These are phyloP conservation scores for Magnusiomyces suaveolens DNA, from an alignment of 1,139 yeast genomes.

Conservation along the genomic window DNA sequence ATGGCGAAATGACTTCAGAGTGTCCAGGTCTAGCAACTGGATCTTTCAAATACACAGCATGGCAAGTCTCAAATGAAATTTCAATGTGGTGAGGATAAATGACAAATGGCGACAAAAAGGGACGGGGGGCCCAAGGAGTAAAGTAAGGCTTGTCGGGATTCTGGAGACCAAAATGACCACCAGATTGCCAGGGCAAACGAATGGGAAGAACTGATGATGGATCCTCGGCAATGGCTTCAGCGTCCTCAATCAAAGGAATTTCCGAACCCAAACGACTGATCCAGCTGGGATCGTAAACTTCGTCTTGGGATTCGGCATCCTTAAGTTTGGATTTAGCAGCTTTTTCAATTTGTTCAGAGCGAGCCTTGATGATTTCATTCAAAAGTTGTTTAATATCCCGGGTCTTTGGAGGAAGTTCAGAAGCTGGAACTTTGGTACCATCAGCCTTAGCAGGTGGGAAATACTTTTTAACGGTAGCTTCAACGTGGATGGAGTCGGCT, in stretches of 20 bases:
- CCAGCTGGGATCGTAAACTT: constrained; percentile 50
- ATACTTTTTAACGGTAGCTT: constrained; percentile 17
- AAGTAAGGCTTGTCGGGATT: constrained; percentile 73
- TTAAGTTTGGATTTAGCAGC: constrained; percentile 24
- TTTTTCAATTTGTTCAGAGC: constrained; percentile 43
- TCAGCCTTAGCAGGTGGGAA: constrained; percentile 16
- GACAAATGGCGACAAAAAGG: constrained; percentile 86
- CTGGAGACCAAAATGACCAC: constrained; percentile 65
- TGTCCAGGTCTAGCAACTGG: constrained; percentile 97
- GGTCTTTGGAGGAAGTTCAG: constrained; percentile 15
- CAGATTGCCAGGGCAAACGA: constrained; percentile 34
- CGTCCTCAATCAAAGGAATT: constrained; percentile 40
- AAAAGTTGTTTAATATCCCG: constrained; percentile 44
- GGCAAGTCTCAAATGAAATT: constrained; percentile 81
- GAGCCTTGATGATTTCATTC: constrained; percentile 44
- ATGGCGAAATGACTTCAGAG: constrained; percentile 91
- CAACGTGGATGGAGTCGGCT: constrained; percentile 13
- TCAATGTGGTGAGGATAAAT: constrained; percentile 87
- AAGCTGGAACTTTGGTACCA: constrained; percentile 15
- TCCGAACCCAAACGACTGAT: constrained; percentile 40
- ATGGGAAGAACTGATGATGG: constrained; percentile 32
- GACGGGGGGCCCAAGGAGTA: constrained; percentile 96
- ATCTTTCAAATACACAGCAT: constrained; percentile 88
- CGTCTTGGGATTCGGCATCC: constrained; percentile 18
- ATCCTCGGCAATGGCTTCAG: constrained; percentile 48